Conservation (phyloP, 441 rosid genomes). For the Pelargonium citronellum region DNA sequence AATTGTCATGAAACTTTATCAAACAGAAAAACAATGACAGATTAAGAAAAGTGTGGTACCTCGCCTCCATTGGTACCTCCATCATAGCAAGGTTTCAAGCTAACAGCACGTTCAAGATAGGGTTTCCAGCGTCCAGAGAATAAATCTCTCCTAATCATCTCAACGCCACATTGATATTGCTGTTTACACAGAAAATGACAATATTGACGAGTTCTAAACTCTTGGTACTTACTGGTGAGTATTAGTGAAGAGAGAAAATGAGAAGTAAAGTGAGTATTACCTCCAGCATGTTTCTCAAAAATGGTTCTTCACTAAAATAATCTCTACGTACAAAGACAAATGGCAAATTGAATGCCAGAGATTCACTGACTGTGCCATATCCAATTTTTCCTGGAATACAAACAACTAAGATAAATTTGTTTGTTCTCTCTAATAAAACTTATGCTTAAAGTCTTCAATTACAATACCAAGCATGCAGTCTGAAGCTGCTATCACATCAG, state of each 20-base stretch:
- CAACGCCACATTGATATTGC: slow-evolving; percentile 94
- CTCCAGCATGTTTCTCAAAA: slow-evolving; percentile 98
- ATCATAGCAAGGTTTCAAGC: slow-evolving; percentile 91
- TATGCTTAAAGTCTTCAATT: not conserved
- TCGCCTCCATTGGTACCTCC: slow-evolving; percentile 95
- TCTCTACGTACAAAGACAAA: slow-evolving; percentile 99
- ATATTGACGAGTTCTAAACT: not conserved
- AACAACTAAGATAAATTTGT: not conserved
- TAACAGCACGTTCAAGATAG: slow-evolving; percentile 93
- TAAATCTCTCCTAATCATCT: slow-evolving; percentile 98
- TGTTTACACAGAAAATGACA: slow-evolving; percentile 31
- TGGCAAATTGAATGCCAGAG: slow-evolving; percentile 84
- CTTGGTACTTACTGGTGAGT: not conserved
- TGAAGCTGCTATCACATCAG: slow-evolving; percentile 98
- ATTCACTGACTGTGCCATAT: slow-evolving; percentile 97
- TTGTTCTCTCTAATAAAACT: slow-evolving; percentile 11
- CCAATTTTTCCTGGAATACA: slow-evolving; percentile 89
- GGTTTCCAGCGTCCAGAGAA: slow-evolving; percentile 96
- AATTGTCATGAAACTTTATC: not conserved
- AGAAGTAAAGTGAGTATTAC: slow-evolving; percentile 30
- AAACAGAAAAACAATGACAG: not conserved
- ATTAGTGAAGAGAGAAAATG: not conserved
- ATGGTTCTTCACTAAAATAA: slow-evolving; percentile 97
- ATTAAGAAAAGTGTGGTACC: slow-evolving; percentile 37
- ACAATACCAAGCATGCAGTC: slow-evolving; percentile 97